A percentile compares a stretch with the other conserved stretches of the same genome.
phyloP scores from a whole-genome alignment of 73 alveolate genomes.

The Symbiodinium pilosum region DNA sequence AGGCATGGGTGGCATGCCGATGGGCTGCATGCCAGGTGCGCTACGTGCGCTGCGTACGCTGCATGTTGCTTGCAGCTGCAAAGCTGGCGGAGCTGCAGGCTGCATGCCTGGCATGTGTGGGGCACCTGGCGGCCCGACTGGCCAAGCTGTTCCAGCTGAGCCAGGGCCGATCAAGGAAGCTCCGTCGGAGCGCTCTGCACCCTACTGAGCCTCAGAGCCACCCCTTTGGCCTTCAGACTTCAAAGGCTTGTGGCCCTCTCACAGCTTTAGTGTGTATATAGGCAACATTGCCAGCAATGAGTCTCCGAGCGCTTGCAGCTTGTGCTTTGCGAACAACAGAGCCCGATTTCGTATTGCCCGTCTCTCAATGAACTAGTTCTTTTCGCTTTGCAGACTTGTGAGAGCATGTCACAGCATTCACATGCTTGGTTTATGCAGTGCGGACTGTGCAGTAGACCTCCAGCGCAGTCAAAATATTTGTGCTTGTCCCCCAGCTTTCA shows the following conservation, averaged over 20 bases:
- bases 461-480: too few relatives aligned
- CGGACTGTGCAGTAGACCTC: too few relatives aligned
- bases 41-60: not conserved
- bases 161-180: slow-evolving; percentile 8
- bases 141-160: not conserved
- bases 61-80: not conserved
- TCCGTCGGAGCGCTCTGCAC: not conserved
- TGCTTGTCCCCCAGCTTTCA: not conserved
- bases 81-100: not conserved
- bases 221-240: not conserved
- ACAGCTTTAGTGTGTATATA: slow-evolving; percentile 1
- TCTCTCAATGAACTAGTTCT: too few relatives aligned
- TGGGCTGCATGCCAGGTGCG: slow-evolving; percentile 6
- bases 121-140: not conserved
- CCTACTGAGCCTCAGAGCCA: not conserved
- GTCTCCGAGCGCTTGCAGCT: slow-evolving; percentile 5
- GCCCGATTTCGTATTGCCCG: too few relatives aligned
- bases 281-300: not conserved
- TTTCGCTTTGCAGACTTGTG: too few relatives aligned
- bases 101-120: slow-evolving; percentile 3
- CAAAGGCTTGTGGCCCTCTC: not conserved
- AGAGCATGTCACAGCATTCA: too few relatives aligned
- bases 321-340: not conserved
- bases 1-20: slow-evolving; percentile 2
- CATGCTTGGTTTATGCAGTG: too few relatives aligned